phyloP scores from a whole-genome alignment of 805 yeast genomes.

The Tetrapisispora arboricola region DNA sequence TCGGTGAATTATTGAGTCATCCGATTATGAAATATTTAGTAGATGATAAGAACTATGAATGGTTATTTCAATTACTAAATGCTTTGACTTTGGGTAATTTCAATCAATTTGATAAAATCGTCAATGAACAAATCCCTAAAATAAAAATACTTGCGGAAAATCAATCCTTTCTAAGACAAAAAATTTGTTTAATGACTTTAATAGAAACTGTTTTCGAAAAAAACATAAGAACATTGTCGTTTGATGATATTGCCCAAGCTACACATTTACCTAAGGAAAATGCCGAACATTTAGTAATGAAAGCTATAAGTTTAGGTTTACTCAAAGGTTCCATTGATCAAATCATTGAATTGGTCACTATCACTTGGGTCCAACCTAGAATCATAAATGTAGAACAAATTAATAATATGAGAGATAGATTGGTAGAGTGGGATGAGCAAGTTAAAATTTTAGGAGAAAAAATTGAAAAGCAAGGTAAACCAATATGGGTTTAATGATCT shows the following conservation, averaged over 20 bases:
- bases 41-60: conserved; percentile 40
- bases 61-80: conserved; percentile 65
- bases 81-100: conserved; percentile 75
- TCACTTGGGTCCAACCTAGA: conserved; percentile 95
- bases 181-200: conserved; percentile 84
- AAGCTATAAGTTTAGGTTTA: conserved; percentile 74
- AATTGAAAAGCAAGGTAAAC: conserved; percentile 52
- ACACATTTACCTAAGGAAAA: conserved; percentile 50
- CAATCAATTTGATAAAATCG: conserved; percentile 45
- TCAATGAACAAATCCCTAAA: conserved; percentile 31
- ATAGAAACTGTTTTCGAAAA: conserved; percentile 80
- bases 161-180: conserved; percentile 68
- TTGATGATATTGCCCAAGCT: conserved; percentile 62
- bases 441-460: conserved; percentile 56
- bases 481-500: conserved; percentile 55
- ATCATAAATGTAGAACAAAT: conserved; percentile 79
- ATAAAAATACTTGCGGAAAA: conserved; percentile 49
- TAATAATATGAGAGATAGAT: conserved; percentile 58
- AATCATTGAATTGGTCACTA: conserved; percentile 63
- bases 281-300: conserved; percentile 86
- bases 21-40: conserved; percentile 54
- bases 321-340: conserved; percentile 89
- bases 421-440: conserved; percentile 67
- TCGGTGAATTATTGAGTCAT: conserved; percentile 89
- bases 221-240: conserved; percentile 61